phyloP scores from a whole-genome alignment of 345 rosid genomes.

The Camelina hispida region DNA sequence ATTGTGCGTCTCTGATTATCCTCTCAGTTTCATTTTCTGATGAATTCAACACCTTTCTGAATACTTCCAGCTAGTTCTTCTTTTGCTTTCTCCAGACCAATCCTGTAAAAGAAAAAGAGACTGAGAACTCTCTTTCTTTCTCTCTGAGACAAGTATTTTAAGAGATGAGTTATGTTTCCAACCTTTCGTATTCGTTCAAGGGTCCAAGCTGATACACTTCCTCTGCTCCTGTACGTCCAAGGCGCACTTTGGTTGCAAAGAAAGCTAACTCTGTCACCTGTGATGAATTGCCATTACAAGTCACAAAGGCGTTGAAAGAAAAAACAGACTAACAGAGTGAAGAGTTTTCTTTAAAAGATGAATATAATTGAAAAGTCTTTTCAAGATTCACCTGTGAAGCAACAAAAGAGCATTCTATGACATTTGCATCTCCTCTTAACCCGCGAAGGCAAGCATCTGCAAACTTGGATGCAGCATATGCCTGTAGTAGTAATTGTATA shows the following conservation, averaged over 20 bases:
- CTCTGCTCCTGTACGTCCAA: conserved; percentile 73
- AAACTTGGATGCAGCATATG: conserved; percentile 87
- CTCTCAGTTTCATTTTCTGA: conserved; percentile 53
- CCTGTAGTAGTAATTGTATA: conserved; percentile 44
- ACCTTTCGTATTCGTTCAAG: conserved; percentile 77
- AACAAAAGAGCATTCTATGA: conserved; percentile 68
- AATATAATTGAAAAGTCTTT: not conserved
- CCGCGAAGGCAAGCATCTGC: conserved; percentile 85
- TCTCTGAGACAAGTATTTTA: not conserved
- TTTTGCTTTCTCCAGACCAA: conserved; percentile 79
- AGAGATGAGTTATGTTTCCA: not conserved
- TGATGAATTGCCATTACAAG: conserved; percentile 13
- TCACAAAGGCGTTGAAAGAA: not conserved
- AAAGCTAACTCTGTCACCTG: conserved; percentile 83
- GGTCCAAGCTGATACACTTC: conserved; percentile 75
- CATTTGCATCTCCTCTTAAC: conserved; percentile 72
- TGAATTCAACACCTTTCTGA: conserved; percentile 70
- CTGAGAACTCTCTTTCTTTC: not conserved
- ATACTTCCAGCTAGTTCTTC: conserved; percentile 71
- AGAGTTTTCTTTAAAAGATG: not conserved
- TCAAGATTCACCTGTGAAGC: conserved; percentile 61
- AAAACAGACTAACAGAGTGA: no score
- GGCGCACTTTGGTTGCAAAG: conserved; percentile 80
- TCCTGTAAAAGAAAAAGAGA: no score
- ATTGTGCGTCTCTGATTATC: conserved; percentile 26